Base-by-base conservation (phyloP, 768 basidiomycete species). In the Pleurotus citrinopileatus region DNA sequence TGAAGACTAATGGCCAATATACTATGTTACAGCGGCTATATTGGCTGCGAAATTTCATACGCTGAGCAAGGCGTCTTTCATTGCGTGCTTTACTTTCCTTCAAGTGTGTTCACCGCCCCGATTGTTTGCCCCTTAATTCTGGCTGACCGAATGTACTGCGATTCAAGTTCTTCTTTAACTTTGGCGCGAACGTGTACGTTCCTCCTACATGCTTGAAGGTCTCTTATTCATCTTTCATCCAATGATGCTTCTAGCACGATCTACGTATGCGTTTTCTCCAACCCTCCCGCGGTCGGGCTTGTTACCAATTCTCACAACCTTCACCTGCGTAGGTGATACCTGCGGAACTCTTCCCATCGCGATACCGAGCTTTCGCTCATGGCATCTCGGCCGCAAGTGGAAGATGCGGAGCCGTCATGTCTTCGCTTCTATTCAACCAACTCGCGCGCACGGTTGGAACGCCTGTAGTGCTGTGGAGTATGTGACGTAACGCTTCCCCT, bases 321-420 rank as follows among this genome's bases (percentile, higher is more conserved):
- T n/a, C n/a, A n/a, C n/a, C n/a, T n/a, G n/a, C n/a, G n/a, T n/a
- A 37, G 26, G 52, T 44, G 2, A 22, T 46, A 62, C 86, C 89
- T 2, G 85, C 84, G 3, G 87, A 89, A 68, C 83, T 89, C 10
- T 90, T 89, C 74, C 89, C 89, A 0, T 91, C 90, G 1, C 74
- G 83, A 29, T 89, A 82, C 69, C 79, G 83, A 38, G 86, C 84
- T 19, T 78, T 78, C 43, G 88, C 87, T 12, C 89, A 91, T 64
- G 89, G 89, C 25, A 69, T 89, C 13, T 83, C 82, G 1, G 89
- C 89, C 2, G 90, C 88, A 0, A 70, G 70, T 37, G 89, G 89
- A n/a, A 91, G 91, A 64, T 73, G 70, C 0, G 89, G 89, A 50
- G 89, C 89, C 1, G 89, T 92, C 73, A 77, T 90, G 57, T 83